Evolutionary conservation across 495 filamentous ascomycete species (phyloP).

Genomic region (Lichina pygmaea): DNA sequence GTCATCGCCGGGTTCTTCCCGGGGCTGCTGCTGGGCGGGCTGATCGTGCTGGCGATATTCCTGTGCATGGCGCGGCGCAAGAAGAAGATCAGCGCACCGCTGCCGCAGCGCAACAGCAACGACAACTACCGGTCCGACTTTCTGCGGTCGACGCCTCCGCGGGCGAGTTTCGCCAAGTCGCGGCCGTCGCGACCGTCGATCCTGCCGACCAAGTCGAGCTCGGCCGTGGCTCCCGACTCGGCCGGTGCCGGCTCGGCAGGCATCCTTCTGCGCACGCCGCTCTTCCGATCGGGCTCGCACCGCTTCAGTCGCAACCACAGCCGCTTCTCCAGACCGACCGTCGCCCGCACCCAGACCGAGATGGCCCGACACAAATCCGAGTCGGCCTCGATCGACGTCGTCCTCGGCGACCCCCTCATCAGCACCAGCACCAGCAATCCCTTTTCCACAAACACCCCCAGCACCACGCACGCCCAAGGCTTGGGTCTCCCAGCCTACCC

Average conservation of each 20-base stretch:
- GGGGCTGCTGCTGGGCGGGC: conserved; percentile 26
- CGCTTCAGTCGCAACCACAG: background rate
- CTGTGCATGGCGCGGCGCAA: conserved; percentile 14
- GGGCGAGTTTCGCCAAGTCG: conserved; percentile 7
- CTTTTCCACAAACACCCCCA: too few species aligned
- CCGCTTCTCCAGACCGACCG: background rate
- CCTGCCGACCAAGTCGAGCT: too few species aligned
- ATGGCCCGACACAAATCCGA: background rate
- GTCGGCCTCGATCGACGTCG: background rate
- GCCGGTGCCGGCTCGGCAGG: background rate
- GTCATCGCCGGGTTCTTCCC: conserved; percentile 37
- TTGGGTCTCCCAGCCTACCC: too few species aligned
- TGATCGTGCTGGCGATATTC: conserved; percentile 17
- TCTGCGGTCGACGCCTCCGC: conserved; percentile 13
- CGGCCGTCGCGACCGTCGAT: background rate
- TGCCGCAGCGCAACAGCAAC: conserved; percentile 15
- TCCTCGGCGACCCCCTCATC: background rate
- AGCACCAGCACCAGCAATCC: background rate
- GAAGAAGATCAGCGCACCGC: conserved; percentile 5
- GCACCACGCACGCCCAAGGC: too few species aligned
- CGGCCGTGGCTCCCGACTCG: background rate
- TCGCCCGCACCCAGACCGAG: background rate
- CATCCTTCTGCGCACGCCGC: background rate
- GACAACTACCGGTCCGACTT: conserved; percentile 30
- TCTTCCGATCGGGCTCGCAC: background rate